phyloP scores from a whole-genome alignment of 805 yeast species.

The Candida andamanensis region DNA sequence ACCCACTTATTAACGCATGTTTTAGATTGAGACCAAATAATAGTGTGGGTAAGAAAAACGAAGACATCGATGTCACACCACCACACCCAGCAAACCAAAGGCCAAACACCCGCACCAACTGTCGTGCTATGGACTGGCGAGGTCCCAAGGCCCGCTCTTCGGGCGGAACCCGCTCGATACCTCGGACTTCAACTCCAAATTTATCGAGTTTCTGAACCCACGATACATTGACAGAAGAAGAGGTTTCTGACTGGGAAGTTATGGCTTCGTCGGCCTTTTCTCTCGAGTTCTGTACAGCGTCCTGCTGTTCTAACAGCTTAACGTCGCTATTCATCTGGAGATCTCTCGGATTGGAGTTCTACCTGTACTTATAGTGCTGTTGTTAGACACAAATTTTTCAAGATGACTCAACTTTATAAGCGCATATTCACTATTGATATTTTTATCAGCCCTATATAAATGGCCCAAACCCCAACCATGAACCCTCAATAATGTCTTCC shows the following conservation, averaged over 20 bases:
- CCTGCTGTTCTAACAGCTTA: too few relatives aligned
- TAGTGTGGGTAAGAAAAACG: slow-evolving; percentile 30
- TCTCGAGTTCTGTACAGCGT: not conserved
- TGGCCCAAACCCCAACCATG: too few relatives aligned
- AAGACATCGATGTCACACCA: slow-evolving; percentile 34
- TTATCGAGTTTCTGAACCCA: slow-evolving; percentile 21
- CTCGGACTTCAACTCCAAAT: slow-evolving; percentile 29
- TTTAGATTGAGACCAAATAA: slow-evolving; percentile 21
- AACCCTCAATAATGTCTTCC: too few relatives aligned
- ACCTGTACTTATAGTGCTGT: too few relatives aligned
- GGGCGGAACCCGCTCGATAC: slow-evolving; percentile 29
- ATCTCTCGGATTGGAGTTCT: too few relatives aligned
- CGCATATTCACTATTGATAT: slow-evolving; percentile 2
- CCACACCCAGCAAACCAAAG: slow-evolving; percentile 38
- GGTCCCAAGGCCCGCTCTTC: slow-evolving; percentile 18
- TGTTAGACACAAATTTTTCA: not conserved
- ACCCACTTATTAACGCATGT: slow-evolving; percentile 26
- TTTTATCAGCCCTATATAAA: too few relatives aligned
- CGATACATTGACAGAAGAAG: too few relatives aligned
- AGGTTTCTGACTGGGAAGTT: too few relatives aligned
- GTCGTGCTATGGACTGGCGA: slow-evolving; percentile 11
- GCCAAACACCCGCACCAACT: slow-evolving; percentile 27
- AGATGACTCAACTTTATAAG: slow-evolving; percentile 1
- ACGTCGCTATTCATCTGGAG: too few relatives aligned
- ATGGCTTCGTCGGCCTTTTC: slow-evolving; percentile 6